These are phyloP conservation scores for Penicillium sclerotiorum DNA, from an alignment of 2,329 filamentous ascomycete species.

Conservation along the genomic window DNA sequence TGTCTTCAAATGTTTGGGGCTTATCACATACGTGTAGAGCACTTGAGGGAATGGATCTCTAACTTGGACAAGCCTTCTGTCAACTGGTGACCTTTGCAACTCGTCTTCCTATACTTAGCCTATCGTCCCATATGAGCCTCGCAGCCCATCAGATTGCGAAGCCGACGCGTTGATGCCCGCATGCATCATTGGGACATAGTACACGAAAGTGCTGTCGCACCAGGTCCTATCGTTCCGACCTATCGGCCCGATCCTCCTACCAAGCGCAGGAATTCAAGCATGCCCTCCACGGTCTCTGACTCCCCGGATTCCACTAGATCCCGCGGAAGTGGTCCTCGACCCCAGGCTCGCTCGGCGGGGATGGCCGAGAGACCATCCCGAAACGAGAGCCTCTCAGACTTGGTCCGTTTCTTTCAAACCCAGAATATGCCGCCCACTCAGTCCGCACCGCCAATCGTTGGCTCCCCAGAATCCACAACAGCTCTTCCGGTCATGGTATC, in stretches of 20 bases:
- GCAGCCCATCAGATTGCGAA: conserved; percentile 19
- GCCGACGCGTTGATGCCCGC: conserved; percentile 23
- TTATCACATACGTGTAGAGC: neutral
- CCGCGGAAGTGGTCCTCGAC: conserved; percentile 15
- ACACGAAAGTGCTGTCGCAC: conserved; percentile 33
- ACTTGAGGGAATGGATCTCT: neutral
- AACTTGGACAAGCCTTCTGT: neutral
- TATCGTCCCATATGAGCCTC: conserved; percentile 6
- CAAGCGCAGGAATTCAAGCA: conserved; percentile 24
- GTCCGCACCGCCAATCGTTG: conserved; percentile 9
- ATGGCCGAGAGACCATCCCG: conserved; percentile 32
- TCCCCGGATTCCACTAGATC: conserved; percentile 17
- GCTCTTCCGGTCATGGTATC: conserved; percentile 29
- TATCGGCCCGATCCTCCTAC: conserved; percentile 29
- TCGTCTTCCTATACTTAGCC: neutral
- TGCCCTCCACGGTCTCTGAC: conserved; percentile 23
- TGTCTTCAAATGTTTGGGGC: no score
- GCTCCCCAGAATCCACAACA: conserved; percentile 26
- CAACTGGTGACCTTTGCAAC: neutral
- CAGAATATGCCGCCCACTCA: conserved; percentile 24
- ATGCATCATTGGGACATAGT: conserved; percentile 34
- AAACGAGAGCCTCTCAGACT: conserved; percentile 38
- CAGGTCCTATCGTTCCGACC: conserved; percentile 39
- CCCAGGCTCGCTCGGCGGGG: conserved; percentile 34
- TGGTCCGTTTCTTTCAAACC: conserved; percentile 41